Base-by-base conservation (phyloP, 169 alveolate genomes). In the Eimeria acervulina region DNA sequence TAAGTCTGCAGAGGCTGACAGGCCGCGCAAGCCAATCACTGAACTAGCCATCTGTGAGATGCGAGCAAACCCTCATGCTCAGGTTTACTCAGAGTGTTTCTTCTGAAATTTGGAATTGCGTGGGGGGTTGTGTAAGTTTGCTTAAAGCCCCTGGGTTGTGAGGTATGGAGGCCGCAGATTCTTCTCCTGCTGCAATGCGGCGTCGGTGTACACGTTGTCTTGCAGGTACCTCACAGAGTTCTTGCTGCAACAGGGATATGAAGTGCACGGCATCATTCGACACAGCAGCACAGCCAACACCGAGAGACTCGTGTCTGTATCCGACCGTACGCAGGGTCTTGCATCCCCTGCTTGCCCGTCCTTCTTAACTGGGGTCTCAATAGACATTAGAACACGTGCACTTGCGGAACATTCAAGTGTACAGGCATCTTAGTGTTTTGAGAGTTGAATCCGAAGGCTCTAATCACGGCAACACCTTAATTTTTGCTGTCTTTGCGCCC, bases 201-300 rank as follows among this genome's bases (percentile, higher is more conserved):
- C 21, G 78, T 2, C 42, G 13, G 42, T 66, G 38, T 15, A 0
- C 78, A 1, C 78, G 19, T 55, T 66, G 52, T 93, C 68, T 78
- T 70, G 55, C 96, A 95, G 97, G 90, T 98, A 98, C 95, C 91
- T 98, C 81, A 97, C 98, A 19, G 98, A 98, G 91, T 89, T 97
- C 28, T 95, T 98, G 26, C 96, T 98, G 87, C 97, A 96, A 33
- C 97, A 97, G 93, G 98, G 97, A 51, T 98, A 97, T 90, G 95
- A 85, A 6, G 98, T 98, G 51, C 98, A 97, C 59, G 99, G 99
- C 74, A 92, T 97, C 90, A 95, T 98, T 28, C 97, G 99, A 15
- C 96, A 98, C 42, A 97, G 98, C 91, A 95, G 97, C 90, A 90
- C 97, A 42, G 96, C 96, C 95, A 97, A 97, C 97, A 97, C 98